Conservation (phyloP, 2,329 filamentous ascomycete species). For the Penicillium paneum region DNA sequence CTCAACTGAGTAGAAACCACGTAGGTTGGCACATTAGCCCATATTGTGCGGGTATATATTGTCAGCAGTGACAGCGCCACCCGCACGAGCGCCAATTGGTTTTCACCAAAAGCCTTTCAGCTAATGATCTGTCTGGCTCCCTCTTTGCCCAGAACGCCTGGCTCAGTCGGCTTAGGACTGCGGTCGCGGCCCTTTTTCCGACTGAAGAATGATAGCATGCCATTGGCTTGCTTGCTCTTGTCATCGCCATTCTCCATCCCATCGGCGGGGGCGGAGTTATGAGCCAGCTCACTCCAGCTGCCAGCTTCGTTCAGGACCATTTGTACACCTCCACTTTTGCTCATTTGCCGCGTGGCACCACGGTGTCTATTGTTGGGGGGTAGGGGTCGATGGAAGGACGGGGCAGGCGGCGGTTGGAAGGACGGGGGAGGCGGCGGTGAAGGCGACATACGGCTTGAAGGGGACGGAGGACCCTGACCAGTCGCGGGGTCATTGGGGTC, state of each 20-base stretch:
- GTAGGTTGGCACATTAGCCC: background rate
- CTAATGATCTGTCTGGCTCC: conserved; percentile 80
- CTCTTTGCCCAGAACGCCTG: conserved; percentile 91
- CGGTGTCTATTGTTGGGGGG: conserved; percentile 47
- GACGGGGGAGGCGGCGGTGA: conserved; percentile 27
- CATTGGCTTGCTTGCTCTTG: conserved; percentile 52
- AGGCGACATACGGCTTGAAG: conserved; percentile 25
- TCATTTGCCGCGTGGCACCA: conserved; percentile 67
- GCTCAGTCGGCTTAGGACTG: conserved; percentile 91
- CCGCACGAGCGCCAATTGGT: background rate
- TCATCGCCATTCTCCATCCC: conserved; percentile 46
- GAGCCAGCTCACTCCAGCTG: conserved; percentile 87
- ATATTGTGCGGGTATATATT: background rate
- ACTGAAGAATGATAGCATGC: conserved; percentile 85
- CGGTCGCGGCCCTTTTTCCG: conserved; percentile 86
- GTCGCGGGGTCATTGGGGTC: conserved; percentile 25
- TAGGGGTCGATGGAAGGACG: conserved; percentile 42
- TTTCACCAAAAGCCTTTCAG: conserved; percentile 36
- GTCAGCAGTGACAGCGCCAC: background rate
- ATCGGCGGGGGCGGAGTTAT: conserved; percentile 68
- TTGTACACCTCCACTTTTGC: conserved; percentile 79
- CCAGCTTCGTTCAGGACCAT: conserved; percentile 85
- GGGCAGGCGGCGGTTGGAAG: conserved; percentile 22
- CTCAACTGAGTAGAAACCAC: background rate
- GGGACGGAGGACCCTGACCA: conserved; percentile 25